A percentile compares a stretch with the other conserved stretches of the same genome.
These are phyloP conservation scores for Alternaria infectoria DNA, from an alignment of 2,329 filamentous ascomycete species.

Conservation along the genomic window DNA sequence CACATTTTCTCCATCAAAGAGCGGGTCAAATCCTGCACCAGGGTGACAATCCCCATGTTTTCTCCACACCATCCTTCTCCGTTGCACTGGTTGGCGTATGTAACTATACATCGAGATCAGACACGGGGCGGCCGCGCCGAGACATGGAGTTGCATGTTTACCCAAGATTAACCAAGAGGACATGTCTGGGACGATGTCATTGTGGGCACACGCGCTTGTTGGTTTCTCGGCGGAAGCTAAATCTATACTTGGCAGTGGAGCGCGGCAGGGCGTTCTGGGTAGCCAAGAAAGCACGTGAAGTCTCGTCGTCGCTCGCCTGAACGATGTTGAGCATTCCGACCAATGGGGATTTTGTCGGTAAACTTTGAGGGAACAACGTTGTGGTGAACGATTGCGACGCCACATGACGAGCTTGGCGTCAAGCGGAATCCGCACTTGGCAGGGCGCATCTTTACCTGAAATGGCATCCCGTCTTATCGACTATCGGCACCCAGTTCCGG, in stretches of 20 bases:
- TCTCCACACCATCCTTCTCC: constrained; percentile 18
- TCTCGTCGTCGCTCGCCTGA: constrained; percentile 1
- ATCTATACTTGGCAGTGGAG: constrained; percentile 27
- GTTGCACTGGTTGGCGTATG: constrained; percentile 28
- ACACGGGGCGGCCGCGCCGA: constrained; percentile 20
- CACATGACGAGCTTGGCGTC: constrained; percentile 12
- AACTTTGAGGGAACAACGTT: neutral
- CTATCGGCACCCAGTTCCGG: constrained; percentile 9
- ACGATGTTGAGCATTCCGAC: neutral
- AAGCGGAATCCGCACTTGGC: constrained; percentile 19
- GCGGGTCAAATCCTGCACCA: constrained; percentile 8
- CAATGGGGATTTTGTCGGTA: constrained; percentile 4
- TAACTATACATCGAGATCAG: constrained; percentile 25
- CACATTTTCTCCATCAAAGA: constrained; percentile 15
- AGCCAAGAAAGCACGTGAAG: constrained; percentile 18
- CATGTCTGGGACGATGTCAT: constrained; percentile 35
- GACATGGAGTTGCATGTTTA: constrained; percentile 4
- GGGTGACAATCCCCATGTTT: constrained; percentile 17
- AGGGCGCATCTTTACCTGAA: constrained; percentile 9
- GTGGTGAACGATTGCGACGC: constrained; percentile 8
- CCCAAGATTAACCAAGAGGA: constrained; percentile 8
- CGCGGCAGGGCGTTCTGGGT: constrained; percentile 7
- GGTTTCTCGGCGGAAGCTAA: constrained; percentile 24
- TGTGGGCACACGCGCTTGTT: constrained; percentile 27
- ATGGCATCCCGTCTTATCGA: constrained; percentile 9